Conservation (phyloP, 2,329 filamentous ascomycete species). For the Biscogniauxia sp. region DNA sequence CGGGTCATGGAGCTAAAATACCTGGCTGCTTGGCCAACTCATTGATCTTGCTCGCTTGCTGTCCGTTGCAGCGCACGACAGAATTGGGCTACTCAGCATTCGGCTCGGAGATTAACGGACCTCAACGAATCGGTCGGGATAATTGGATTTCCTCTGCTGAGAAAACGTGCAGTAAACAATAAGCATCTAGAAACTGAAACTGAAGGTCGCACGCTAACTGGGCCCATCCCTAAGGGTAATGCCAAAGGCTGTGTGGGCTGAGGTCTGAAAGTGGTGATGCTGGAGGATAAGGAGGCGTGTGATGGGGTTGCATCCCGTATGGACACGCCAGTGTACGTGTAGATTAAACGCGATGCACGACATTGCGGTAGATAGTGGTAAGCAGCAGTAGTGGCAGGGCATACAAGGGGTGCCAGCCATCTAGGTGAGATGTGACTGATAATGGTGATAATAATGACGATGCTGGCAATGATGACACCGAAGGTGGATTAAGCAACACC, state of each 20-base stretch:
- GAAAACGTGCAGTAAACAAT: neutral
- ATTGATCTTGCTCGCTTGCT: neutral
- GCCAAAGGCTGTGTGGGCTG: neutral
- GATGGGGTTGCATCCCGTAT: constrained; percentile 23
- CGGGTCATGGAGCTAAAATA: neutral
- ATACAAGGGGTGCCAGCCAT: constrained; percentile 23
- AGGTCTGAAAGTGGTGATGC: neutral
- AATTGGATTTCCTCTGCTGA: neutral
- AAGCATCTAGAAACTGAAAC: neutral
- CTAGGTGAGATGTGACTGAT: constrained; percentile 11
- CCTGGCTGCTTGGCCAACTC: neutral
- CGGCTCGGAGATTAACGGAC: neutral
- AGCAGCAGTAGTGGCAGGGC: constrained; percentile 25
- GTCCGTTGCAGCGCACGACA: neutral
- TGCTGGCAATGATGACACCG: neutral
- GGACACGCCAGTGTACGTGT: constrained; percentile 9
- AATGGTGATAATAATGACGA: neutral
- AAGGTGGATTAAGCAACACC: constrained; percentile 3
- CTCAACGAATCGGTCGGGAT: neutral
- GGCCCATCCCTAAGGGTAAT: neutral
- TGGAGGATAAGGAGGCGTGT: constrained; percentile 20
- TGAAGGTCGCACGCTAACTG: neutral
- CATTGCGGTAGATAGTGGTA: constrained; percentile 24
- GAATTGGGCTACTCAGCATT: neutral
- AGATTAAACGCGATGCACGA: constrained; percentile 25